These are phyloP conservation scores for Pseudogymnoascus sp. DNA, from an alignment of 2,329 filamentous ascomycete species.

Conservation along the genomic window DNA sequence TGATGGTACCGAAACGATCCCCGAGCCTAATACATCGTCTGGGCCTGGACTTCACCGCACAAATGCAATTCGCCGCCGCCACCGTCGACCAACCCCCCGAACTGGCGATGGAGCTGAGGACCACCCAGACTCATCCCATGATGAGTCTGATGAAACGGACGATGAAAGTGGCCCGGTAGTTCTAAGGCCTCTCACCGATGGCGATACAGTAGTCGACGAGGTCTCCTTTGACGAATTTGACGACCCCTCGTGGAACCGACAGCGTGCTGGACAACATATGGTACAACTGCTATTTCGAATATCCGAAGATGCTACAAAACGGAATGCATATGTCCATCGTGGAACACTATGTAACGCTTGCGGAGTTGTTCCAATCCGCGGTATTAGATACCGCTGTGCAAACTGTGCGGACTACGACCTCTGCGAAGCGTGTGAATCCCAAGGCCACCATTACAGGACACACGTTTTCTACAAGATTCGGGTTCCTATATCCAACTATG, in stretches of 20 bases:
- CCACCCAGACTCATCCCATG: constrained; percentile 33
- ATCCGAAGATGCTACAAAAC: constrained; percentile 81
- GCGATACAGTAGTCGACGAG: constrained; percentile 27
- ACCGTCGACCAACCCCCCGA: constrained; percentile 16
- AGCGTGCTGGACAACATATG: constrained; percentile 62
- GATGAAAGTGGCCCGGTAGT: constrained; percentile 25
- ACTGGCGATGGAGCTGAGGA: constrained; percentile 29
- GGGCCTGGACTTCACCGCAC: constrained; percentile 47
- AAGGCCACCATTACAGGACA: constrained; percentile 68
- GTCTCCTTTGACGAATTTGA: constrained; percentile 16
- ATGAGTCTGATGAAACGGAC: constrained; percentile 20
- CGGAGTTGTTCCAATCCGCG: constrained; percentile 78
- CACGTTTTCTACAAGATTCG: constrained; percentile 96
- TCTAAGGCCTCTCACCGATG: constrained; percentile 22
- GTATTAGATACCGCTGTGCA: constrained; percentile 85
- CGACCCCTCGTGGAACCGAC: constrained; percentile 21
- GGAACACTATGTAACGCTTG: constrained; percentile 91
- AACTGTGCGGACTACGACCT: constrained; percentile 96
- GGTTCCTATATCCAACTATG: constrained; percentile 78
- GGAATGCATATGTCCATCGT: constrained; percentile 84
- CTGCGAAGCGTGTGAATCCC: constrained; percentile 84
- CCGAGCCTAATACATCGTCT: neutral
- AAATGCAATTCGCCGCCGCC: constrained; percentile 54
- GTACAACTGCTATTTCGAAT: constrained; percentile 83
- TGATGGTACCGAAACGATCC: constrained; percentile 17